Evolutionary conservation across 306 rosid genomes (phyloP).

Genomic region (Cotoneaster glaucophyllus): DNA sequence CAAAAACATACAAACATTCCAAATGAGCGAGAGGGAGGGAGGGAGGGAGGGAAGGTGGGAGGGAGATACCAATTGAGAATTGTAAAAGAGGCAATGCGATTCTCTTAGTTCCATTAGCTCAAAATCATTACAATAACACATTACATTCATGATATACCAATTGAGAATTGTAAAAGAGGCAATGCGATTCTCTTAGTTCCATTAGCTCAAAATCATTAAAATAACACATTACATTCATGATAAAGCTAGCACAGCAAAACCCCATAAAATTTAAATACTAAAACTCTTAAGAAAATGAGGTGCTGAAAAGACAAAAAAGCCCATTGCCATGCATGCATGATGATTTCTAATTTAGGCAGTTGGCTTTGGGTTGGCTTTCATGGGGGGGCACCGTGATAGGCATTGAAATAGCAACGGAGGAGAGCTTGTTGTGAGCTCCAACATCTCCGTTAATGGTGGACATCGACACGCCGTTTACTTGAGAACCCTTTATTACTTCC

Average conservation of each 20-base stretch:
- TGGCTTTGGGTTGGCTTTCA: conserved; percentile 18
- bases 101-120: conserved; percentile 20
- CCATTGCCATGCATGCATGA: conserved; percentile 9
- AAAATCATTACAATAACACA: conserved; percentile 19
- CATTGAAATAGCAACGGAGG: conserved; percentile 26
- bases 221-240: not conserved
- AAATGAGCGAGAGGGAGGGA: not conserved
- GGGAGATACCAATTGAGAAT: not conserved
- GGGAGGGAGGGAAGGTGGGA: not conserved
- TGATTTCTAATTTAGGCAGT: not conserved
- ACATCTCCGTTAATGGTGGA: conserved; percentile 13
- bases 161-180: not conserved
- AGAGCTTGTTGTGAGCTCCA: conserved; percentile 31
- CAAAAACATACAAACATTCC: not conserved
- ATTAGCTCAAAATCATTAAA: conserved; percentile 26
- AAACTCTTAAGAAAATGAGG: not conserved
- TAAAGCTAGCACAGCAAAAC: not conserved
- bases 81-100: not conserved
- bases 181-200: conserved; percentile 16
- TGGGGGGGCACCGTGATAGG: conserved; percentile 26
- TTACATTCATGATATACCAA: not conserved
- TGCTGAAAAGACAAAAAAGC: conserved; percentile 28
- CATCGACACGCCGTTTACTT: conserved; percentile 5
- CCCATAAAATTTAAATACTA: not conserved
- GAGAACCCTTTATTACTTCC: conserved; percentile 42